Percentiles rank a stretch among this genome's conserved stretches.
Evolutionary conservation across 306 rosid species (phyloP).

Genomic region (Malus fusca): DNA sequence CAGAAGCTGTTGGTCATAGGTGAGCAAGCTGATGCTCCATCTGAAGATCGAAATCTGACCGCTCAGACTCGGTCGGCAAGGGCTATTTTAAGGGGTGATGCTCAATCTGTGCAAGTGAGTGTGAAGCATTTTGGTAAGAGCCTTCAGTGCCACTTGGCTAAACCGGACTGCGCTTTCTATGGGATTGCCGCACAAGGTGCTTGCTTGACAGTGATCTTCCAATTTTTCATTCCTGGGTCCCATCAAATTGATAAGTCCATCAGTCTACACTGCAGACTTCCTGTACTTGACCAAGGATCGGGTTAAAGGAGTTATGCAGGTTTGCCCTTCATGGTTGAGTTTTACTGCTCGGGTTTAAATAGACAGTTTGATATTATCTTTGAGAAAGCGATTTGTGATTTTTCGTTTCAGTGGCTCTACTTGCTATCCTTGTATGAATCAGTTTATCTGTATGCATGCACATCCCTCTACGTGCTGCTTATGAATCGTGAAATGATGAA

Average conservation of each 20-base stretch:
- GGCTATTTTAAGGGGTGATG: slow-evolving; percentile 72
- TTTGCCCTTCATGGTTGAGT: not conserved
- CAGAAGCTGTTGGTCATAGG: slow-evolving; percentile 68
- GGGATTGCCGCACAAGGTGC: slow-evolving; percentile 78
- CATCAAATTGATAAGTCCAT: slow-evolving; percentile 81
- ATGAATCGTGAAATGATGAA: not conserved
- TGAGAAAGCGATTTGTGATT: not conserved
- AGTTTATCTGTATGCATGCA: not conserved
- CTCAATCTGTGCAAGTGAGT: slow-evolving; percentile 80
- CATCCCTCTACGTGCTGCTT: not conserved
- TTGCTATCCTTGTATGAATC: not conserved
- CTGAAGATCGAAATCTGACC: slow-evolving; percentile 64
- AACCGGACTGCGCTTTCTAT: slow-evolving; percentile 96
- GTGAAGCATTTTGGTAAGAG: slow-evolving; percentile 89
- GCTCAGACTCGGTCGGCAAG: slow-evolving; percentile 64
- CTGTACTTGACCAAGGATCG: slow-evolving; percentile 72
- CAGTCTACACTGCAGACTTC: slow-evolving; percentile 94
- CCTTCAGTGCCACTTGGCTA: slow-evolving; percentile 79
- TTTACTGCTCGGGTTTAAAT: not conserved
- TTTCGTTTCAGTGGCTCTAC: not conserved
- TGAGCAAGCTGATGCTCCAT: slow-evolving; percentile 58
- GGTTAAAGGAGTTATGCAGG: slow-evolving; percentile 25
- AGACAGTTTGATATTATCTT: not conserved
- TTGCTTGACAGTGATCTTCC: slow-evolving; percentile 66
- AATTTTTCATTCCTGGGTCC: slow-evolving; percentile 67